phyloP scores from a whole-genome alignment of 345 rosid species.

The Boechera stricta region DNA sequence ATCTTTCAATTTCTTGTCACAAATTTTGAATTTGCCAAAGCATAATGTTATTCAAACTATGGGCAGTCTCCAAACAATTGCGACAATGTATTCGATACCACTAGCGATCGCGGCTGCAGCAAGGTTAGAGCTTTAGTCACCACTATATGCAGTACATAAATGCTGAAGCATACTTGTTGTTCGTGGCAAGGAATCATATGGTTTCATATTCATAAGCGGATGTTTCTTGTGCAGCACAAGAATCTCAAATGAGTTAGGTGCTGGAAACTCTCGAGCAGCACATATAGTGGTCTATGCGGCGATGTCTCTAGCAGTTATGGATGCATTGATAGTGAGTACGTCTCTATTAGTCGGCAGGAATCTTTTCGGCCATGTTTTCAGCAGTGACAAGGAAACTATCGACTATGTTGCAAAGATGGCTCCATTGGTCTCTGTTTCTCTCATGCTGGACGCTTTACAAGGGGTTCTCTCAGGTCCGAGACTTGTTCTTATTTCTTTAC shows the following conservation, averaged over 20 bases:
- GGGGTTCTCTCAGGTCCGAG: constrained; percentile 68
- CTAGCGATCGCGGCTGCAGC: constrained; percentile 64
- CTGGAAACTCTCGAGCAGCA: constrained; percentile 64
- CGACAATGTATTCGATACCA: constrained; percentile 57
- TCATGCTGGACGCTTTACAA: constrained; percentile 67
- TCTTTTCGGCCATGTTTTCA: constrained; percentile 68
- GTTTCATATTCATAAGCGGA: constrained; percentile 28
- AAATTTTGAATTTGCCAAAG: not conserved
- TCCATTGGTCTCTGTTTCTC: constrained; percentile 68
- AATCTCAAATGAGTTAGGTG: constrained; percentile 83
- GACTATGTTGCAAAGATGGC: constrained; percentile 70
- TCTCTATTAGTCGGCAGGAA: constrained; percentile 52
- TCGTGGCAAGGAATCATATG: not conserved
- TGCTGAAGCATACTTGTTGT: not conserved
- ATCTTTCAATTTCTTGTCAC: constrained; percentile 1
- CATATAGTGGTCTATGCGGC: constrained; percentile 51
- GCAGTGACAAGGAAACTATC: constrained; percentile 73
- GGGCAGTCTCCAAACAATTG: constrained; percentile 61
- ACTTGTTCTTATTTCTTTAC: constrained; percentile 6
- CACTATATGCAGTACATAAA: not conserved
- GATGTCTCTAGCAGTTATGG: constrained; percentile 49
- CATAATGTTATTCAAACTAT: constrained; percentile 8
- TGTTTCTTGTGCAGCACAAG: constrained; percentile 45
- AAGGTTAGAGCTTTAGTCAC: constrained; percentile 51
- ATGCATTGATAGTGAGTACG: constrained; percentile 50